Base-by-base conservation (phyloP, 306 rosid species). In the Lablab purpureus region DNA sequence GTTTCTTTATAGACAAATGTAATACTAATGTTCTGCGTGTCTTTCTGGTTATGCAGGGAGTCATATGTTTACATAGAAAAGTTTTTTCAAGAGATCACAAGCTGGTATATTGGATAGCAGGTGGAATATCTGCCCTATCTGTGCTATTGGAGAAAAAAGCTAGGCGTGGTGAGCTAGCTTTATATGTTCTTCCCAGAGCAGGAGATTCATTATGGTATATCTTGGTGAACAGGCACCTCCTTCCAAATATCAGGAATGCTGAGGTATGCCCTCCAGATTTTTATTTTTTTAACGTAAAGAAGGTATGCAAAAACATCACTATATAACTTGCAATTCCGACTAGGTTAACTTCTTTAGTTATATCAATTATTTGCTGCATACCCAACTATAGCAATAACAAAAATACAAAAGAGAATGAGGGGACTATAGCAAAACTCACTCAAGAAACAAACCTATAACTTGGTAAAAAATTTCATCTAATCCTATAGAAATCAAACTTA, bases 161-260 rank as follows among this genome's bases (percentile, higher is more conserved):
- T 30, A 91, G 93, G 89, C 95, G 99, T 41, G 88, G 94, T 70
- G 99, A 94, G 85, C 97, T 92, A 84, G 99, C 99, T 79, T 80
- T 92, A 32, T 94, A 94, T 85, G 99, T 94, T 87, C 97, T 94
- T 87, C 99, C 99, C 41, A 88, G 97, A 59, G 92, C 99, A 9
- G 99, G 85, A 81, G 99, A 89, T 63, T 94, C 99, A 30, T 83
- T 91, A 84, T 94, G 99, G 99, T 87, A 85, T 85, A 92, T 94
- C 85, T 83, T 88, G 90, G 97, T 90, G 71, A 95, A 95, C 74
- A 96, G 97, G 82, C 95, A 92, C 83, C 81, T 92, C 67, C 89
- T 95, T 88, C 99, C 99, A 25, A 75, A 86, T 78, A 75, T 94
- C 70, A 94, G 83, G 86, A 91, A 92, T 73, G 97, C 97, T 10